A percentile compares a stretch with the other conserved stretches of the same genome.
Evolutionary conservation across 768 basidiomycete genomes (phyloP).

Genomic region (Candolleomyces aberdarensis): DNA sequence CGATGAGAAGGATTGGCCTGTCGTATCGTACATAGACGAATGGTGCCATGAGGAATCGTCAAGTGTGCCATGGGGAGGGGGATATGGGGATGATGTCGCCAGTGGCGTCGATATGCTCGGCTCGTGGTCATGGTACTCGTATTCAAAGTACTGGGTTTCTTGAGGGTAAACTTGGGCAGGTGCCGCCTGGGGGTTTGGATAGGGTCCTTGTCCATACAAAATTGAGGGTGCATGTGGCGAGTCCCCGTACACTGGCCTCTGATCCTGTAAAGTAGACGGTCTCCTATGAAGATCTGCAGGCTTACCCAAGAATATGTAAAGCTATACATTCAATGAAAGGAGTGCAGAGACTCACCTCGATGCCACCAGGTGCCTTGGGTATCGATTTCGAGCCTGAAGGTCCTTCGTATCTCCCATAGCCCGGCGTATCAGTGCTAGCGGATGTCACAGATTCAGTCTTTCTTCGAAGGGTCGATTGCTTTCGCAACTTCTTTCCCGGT

Average conservation of each 20-base stretch:
- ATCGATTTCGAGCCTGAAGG: background rate
- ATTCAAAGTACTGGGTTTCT: slow-evolving; percentile 2
- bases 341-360: background rate
- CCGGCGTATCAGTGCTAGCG: background rate
- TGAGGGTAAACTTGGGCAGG: slow-evolving; percentile 1
- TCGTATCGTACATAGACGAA: background rate
- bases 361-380: background rate
- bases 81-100: background rate
- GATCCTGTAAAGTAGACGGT: background rate
- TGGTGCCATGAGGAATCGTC: background rate
- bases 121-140: background rate
- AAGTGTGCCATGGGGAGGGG: background rate
- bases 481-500: background rate
- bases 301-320: background rate
- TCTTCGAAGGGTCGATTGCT: background rate
- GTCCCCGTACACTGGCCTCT: background rate
- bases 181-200: background rate
- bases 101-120: background rate
- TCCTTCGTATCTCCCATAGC: background rate
- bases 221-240: background rate
- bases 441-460: background rate
- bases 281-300: background rate
- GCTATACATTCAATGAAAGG: background rate
- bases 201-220: background rate
- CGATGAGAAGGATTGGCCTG: background rate